These are phyloP conservation scores for Artemisia tridentata DNA, from an alignment of 129 eudicot species.

Conservation along the genomic window DNA sequence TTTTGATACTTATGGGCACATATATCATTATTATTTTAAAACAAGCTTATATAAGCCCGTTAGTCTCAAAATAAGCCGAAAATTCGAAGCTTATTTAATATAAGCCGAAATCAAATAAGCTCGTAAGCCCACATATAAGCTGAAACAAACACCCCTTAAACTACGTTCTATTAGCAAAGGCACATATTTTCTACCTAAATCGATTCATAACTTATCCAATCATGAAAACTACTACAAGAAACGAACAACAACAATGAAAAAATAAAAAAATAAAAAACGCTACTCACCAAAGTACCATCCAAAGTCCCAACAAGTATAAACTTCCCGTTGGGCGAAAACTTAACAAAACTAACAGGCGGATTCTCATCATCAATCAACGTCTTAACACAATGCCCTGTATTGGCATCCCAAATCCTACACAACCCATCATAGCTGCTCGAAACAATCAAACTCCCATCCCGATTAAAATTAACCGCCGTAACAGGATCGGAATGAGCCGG, in stretches of 20 bases:
- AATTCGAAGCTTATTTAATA: too few species aligned
- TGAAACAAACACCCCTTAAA: too few species aligned
- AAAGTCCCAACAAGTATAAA: slow-evolving; percentile 88
- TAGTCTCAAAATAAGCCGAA: too few species aligned
- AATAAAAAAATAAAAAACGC: slow-evolving; percentile 18
- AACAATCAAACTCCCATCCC: slow-evolving; percentile 72
- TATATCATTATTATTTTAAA: too few species aligned
- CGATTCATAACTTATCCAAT: too few species aligned
- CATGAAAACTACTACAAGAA: too few species aligned
- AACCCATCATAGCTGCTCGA: slow-evolving; percentile 91
- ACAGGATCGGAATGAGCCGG: slow-evolving; percentile 99
- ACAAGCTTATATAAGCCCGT: too few species aligned
- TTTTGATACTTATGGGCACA: too few species aligned
- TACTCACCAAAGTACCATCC: slow-evolving; percentile 86
- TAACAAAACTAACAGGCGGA: slow-evolving; percentile 92
- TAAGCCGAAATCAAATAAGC: too few species aligned
- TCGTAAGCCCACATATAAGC: too few species aligned
- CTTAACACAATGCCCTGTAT: slow-evolving; percentile 92
- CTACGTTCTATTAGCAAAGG: too few species aligned
- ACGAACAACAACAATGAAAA: not conserved
- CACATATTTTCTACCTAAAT: too few species aligned
- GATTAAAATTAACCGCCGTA: slow-evolving; percentile 71
- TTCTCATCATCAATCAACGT: slow-evolving; percentile 91
- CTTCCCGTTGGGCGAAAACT: slow-evolving; percentile 90
- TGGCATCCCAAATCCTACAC: slow-evolving; percentile 95